phyloP scores from a whole-genome alignment of 768 basidiomycete genomes.

The Myochromella boudieri region DNA sequence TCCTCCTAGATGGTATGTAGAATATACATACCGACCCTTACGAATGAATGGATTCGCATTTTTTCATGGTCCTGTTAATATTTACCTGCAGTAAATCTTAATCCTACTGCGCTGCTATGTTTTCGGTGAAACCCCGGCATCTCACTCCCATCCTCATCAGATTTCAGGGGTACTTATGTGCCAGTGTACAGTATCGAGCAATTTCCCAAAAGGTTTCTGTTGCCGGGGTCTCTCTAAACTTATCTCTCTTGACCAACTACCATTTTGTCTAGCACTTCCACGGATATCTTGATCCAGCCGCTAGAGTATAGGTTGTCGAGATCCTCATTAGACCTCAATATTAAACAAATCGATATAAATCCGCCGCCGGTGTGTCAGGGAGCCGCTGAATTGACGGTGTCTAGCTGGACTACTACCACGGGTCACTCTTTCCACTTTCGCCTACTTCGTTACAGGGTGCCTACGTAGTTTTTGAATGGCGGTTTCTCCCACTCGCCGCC shows the following conservation, averaged over 20 bases:
- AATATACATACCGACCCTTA: conserved; percentile 13
- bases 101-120: too few relatives aligned
- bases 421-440: conserved; percentile 5
- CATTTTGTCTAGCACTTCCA: not conserved
- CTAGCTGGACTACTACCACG: not conserved
- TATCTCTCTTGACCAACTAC: not conserved
- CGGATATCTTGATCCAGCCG: not conserved
- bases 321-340: too few relatives aligned
- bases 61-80: too few relatives aligned
- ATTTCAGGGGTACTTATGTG: too few relatives aligned
- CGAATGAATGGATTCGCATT: conserved; percentile 12
- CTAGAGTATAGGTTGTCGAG: too few relatives aligned
- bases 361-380: not conserved
- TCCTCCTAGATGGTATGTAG: conserved; percentile 22
- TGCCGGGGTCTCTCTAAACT: not conserved
- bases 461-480: not conserved
- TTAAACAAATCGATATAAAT: not conserved
- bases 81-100: too few relatives aligned
- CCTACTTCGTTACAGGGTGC: not conserved
- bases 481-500: not conserved
- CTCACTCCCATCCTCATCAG: too few relatives aligned
- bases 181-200: too few relatives aligned
- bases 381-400: not conserved
- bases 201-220: too few relatives aligned
- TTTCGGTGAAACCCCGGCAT: too few relatives aligned